These are phyloP conservation scores for Didymellaceae sp. DNA, from an alignment of 2,329 filamentous ascomycete species.

Conservation along the genomic window DNA sequence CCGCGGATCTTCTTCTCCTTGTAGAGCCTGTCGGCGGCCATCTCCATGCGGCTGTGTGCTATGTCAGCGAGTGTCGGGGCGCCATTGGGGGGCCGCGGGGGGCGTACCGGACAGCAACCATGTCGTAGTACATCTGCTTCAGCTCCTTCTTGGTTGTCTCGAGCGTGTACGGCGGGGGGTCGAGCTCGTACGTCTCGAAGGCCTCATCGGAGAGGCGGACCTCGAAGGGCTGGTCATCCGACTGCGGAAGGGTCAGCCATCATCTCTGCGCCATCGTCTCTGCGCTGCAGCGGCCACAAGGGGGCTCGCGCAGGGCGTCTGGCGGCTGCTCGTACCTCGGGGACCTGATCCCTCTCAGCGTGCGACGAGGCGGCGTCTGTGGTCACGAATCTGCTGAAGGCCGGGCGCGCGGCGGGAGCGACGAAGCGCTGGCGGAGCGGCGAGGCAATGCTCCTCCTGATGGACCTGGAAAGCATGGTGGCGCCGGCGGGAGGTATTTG, in stretches of 20 bases:
- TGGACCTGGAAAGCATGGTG: constrained; percentile 51
- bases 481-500: constrained; percentile 24
- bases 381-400: constrained; percentile 74
- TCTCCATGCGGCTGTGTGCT: constrained; percentile 88
- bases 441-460: constrained; percentile 49
- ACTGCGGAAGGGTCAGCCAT: constrained; percentile 61
- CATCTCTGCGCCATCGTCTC: constrained; percentile 3
- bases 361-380: constrained; percentile 94
- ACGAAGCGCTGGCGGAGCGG: constrained; percentile 49
- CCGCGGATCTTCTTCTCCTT: constrained; percentile 99
- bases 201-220: constrained; percentile 95
- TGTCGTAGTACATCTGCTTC: constrained; percentile 99
- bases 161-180: constrained; percentile 91
- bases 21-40: constrained; percentile 98
- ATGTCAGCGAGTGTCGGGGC: constrained; percentile 19
- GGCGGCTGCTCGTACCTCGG: constrained; percentile 60
- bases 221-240: constrained; percentile 91
- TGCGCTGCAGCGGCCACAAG: not conserved
- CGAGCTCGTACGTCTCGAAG: constrained; percentile 99
- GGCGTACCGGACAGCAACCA: constrained; percentile 88
- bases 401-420: constrained; percentile 41
- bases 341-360: constrained; percentile 77
- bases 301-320: constrained; percentile 9
- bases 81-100: not conserved
- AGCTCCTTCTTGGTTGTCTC: constrained; percentile 96